Base-by-base conservation (phyloP, 768 basidiomycete genomes). In the Punctularia strigosozonata region DNA sequence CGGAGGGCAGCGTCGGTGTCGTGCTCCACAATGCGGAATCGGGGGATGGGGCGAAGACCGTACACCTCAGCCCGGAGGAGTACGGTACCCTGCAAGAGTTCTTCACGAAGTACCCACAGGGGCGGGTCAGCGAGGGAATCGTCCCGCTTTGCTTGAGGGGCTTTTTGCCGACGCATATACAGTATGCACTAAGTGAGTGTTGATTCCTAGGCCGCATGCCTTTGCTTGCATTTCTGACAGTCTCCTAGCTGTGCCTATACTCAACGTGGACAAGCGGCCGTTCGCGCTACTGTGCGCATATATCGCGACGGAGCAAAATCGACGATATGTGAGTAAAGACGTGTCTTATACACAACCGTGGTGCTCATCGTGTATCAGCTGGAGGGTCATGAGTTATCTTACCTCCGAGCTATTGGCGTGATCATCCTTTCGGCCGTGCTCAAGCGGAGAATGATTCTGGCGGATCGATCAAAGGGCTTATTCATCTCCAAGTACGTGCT, bases 361-460 rank as follows among this genome's bases (percentile, higher is more conserved):
- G 13, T 38, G 28, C 32, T 38, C 26, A 44, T 37, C 8, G 19
- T 36, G 17, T 38, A 38, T 18, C 43, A 87, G 85, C 62, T 88
- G 48, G 87, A 90, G 59, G 87, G 87, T 1, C 85, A 87, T 48
- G 86, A 95, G 50, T 54, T 94, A 38, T 92, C 91, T 13, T 95
- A 92, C 58, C 57, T 94, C 38, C 77, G 90, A 30, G 91, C 91
- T 14, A 91, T 94, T 46, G 87, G 87, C 37, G 89, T 95, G 24
- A 91, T 95, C 45, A 92, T 95, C 37, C 67, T 95, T 25, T 90
- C 87, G 24, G 90, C 90, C 8, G 88, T 92, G 5, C 68, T 95
- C 34, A 92, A 95, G 57, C 73, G 88, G 40, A 66, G 89, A 19
- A 92, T 95, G 87, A 80, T 88, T 25, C 68, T 94, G 3, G 92